phyloP scores from a whole-genome alignment of 768 basidiomycete species.

The Tremella yokohamensis region DNA sequence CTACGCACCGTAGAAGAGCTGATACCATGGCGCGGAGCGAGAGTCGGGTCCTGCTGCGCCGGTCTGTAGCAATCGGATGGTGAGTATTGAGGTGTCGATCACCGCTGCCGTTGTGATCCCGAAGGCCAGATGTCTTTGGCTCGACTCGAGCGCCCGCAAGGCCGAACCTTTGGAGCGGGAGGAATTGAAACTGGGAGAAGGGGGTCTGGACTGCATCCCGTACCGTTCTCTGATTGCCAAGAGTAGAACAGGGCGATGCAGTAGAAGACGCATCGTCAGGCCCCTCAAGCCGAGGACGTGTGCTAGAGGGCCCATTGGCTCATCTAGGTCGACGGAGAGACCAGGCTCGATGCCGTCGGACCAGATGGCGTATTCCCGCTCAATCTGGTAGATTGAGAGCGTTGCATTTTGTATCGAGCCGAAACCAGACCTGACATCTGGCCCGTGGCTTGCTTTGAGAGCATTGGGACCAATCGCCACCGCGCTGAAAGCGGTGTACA shows the following conservation, averaged over 20 bases:
- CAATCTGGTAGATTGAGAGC: background rate
- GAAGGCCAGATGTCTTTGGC: background rate
- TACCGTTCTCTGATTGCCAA: background rate
- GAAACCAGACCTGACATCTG: background rate
- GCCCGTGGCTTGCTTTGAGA: background rate
- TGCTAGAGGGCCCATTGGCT: background rate
- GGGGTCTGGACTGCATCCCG: background rate
- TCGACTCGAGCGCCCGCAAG: background rate
- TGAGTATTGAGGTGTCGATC: background rate
- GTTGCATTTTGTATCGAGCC: background rate
- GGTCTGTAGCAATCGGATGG: background rate
- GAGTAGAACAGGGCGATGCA: background rate
- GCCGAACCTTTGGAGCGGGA: background rate
- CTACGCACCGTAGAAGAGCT: constrained; percentile 1
- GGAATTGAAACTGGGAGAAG: background rate
- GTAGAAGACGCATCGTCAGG: background rate
- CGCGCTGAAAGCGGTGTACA: constrained; percentile 6
- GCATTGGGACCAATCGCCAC: background rate
- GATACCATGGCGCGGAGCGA: background rate
- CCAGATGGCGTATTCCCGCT: background rate
- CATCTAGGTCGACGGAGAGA: background rate
- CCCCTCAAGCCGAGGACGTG: background rate
- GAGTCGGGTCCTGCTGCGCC: background rate
- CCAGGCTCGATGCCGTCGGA: background rate
- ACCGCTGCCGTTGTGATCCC: background rate